These are phyloP conservation scores for Elsinoe batatas DNA, from an alignment of 2,329 filamentous ascomycete species.

Conservation along the genomic window DNA sequence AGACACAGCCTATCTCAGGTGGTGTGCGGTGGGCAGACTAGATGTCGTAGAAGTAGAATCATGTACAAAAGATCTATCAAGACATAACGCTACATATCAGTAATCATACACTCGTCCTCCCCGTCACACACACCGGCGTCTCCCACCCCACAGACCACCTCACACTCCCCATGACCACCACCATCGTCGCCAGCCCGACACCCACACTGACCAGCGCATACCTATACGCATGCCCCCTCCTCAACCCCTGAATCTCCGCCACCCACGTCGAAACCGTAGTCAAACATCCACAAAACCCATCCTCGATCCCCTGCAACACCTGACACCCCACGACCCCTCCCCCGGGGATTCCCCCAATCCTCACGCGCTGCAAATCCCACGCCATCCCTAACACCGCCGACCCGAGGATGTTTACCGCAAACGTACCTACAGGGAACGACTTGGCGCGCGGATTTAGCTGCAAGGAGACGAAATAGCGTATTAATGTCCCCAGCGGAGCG, in stretches of 20 bases:
- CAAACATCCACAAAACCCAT: conserved; percentile 40
- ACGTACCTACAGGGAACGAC: conserved; percentile 77
- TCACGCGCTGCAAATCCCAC: conserved; percentile 65
- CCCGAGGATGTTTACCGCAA: conserved; percentile 68
- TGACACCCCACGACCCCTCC: conserved; percentile 35
- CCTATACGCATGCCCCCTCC: conserved; percentile 50
- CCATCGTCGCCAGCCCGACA: conserved; percentile 48
- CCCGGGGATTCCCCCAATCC: conserved; percentile 28
- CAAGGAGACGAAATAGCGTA: conserved; percentile 63
- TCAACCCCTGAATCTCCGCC: conserved; percentile 32
- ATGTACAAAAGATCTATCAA: conserved; percentile 1
- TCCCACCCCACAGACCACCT: conserved; percentile 51
- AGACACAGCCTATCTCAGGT: conserved; percentile 16
- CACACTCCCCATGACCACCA: conserved; percentile 65
- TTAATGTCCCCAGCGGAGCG: conserved; percentile 67
- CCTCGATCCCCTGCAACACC: conserved; percentile 38
- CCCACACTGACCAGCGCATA: conserved; percentile 57
- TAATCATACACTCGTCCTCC: conserved; percentile 13
- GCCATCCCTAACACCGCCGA: conserved; percentile 64
- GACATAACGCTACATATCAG: background rate
- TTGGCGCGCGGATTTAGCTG: conserved; percentile 57
- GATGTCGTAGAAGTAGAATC: background rate
- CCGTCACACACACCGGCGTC: conserved; percentile 27
- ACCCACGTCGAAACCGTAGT: conserved; percentile 42
- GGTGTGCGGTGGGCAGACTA: conserved; percentile 9